phyloP scores from a whole-genome alignment of 2,329 filamentous ascomycete species.

The Amauroascus niger region DNA sequence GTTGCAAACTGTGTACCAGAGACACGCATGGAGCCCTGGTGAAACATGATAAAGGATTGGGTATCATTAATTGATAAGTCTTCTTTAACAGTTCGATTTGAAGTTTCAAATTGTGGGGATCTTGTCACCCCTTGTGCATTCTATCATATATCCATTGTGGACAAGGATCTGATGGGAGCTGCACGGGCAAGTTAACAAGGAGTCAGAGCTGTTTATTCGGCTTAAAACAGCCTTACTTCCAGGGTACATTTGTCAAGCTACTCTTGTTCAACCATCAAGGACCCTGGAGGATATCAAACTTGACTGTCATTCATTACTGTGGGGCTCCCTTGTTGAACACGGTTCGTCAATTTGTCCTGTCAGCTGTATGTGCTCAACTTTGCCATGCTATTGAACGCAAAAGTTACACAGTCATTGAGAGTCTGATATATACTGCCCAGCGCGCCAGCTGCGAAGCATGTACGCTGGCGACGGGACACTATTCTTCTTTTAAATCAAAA shows the following conservation, averaged over 20 bases:
- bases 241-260: constrained; percentile 1
- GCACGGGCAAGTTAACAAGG: constrained; percentile 3
- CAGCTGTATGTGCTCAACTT: constrained; percentile 5
- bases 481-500: background rate
- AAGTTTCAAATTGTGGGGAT: constrained; percentile 15
- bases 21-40: constrained; percentile 27
- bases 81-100: constrained; percentile 8
- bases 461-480: constrained; percentile 1
- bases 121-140: constrained; percentile 6
- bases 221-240: constrained; percentile 9
- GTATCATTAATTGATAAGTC: constrained; percentile 20
- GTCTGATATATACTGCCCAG: constrained; percentile 8
- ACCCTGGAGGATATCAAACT: constrained; percentile 11
- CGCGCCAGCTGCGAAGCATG: background rate
- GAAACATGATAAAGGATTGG: constrained; percentile 22
- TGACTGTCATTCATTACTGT: constrained; percentile 3
- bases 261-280: constrained; percentile 4
- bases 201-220: constrained; percentile 2
- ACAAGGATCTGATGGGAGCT: constrained; percentile 8
- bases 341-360: background rate
- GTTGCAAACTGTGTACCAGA: constrained; percentile 25
- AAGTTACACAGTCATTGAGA: constrained; percentile 9
- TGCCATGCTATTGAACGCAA: constrained; percentile 3
- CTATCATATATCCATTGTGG: constrained; percentile 5
- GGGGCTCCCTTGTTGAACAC: constrained; percentile 5